Evolutionary conservation across 169 alveolate genomes (phyloP).

Genomic region (Eimeria zaria): DNA sequence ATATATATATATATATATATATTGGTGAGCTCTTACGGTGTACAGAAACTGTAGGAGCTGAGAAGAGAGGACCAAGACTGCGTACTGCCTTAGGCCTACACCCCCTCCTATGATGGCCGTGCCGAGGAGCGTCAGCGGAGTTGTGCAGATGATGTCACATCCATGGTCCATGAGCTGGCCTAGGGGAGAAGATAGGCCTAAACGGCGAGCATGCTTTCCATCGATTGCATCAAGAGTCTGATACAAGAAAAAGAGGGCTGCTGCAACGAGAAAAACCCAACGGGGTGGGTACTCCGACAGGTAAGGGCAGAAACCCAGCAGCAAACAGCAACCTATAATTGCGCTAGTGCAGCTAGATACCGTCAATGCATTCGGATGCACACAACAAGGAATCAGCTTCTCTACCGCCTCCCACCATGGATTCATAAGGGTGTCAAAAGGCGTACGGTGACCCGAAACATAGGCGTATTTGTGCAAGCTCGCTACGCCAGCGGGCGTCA

Average conservation of each 20-base stretch:
- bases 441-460: slow-evolving; percentile 77
- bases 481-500: slow-evolving; percentile 71
- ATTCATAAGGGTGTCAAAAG: slow-evolving; percentile 65
- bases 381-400: slow-evolving; percentile 28
- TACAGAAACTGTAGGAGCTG: slow-evolving; percentile 76
- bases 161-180: slow-evolving; percentile 97
- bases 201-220: slow-evolving; percentile 96
- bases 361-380: slow-evolving; percentile 81
- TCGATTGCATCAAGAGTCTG: slow-evolving; percentile 95
- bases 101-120: slow-evolving; percentile 80
- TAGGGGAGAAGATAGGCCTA: slow-evolving; percentile 91
- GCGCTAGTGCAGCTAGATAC: slow-evolving; percentile 60
- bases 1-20: too few relatives aligned
- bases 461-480: slow-evolving; percentile 75
- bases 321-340: slow-evolving; percentile 24
- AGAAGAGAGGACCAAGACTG: slow-evolving; percentile 56
- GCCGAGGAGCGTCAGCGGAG: slow-evolving; percentile 79
- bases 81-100: slow-evolving; percentile 60
- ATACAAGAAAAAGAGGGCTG: slow-evolving; percentile 69
- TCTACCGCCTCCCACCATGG: slow-evolving; percentile 83
- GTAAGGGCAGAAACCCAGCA: slow-evolving; percentile 41
- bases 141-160: slow-evolving; percentile 91
- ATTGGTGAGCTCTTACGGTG: slow-evolving; percentile 34
- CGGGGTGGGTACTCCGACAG: slow-evolving; percentile 77
- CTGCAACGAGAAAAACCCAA: slow-evolving; percentile 72